A percentile compares a stretch with the other conserved stretches of the same genome.
phyloP scores from a whole-genome alignment of 2,329 filamentous ascomycete genomes.

The Diaporthe citriasiana region DNA sequence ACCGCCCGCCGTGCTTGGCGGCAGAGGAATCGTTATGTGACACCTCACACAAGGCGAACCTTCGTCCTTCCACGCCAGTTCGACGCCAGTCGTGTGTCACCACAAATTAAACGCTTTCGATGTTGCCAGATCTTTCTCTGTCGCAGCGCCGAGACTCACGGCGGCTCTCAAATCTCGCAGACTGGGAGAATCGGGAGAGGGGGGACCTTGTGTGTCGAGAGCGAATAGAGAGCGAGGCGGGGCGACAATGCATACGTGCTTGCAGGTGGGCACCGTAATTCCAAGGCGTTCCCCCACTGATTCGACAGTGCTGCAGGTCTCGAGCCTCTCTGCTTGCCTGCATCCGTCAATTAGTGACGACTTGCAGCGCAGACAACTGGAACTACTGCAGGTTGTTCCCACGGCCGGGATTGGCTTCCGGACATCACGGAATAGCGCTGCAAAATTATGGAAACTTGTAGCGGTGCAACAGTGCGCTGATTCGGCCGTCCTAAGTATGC shows the following conservation, averaged over 20 bases:
- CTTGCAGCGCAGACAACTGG: slow-evolving; percentile 7
- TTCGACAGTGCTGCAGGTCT: slow-evolving; percentile 27
- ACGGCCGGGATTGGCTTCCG: slow-evolving; percentile 15
- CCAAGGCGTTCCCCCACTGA: slow-evolving; percentile 9
- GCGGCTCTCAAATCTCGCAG: neutral
- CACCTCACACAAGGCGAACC: slow-evolving; percentile 26
- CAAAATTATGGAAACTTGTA: neutral
- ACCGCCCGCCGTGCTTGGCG: slow-evolving; percentile 15
- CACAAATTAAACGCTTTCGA: neutral
- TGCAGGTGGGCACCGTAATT: slow-evolving; percentile 22
- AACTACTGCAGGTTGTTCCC: slow-evolving; percentile 21
- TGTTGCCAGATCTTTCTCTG: neutral
- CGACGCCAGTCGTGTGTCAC: slow-evolving; percentile 1
- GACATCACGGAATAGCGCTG: neutral
- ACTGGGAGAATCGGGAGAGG: neutral
- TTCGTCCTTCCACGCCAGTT: neutral
- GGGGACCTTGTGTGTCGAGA: neutral
- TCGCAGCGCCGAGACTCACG: neutral
- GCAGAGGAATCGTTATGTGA: slow-evolving; percentile 4
- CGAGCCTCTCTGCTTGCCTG: slow-evolving; percentile 7
- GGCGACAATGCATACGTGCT: slow-evolving; percentile 10
- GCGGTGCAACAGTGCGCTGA: slow-evolving; percentile 5
- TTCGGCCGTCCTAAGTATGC: neutral
- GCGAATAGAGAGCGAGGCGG: slow-evolving; percentile 26
- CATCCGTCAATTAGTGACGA: slow-evolving; percentile 3